These are phyloP conservation scores for Chaetomiaceae sp. DNA, from an alignment of 2,329 filamentous ascomycete species.

Conservation along the genomic window DNA sequence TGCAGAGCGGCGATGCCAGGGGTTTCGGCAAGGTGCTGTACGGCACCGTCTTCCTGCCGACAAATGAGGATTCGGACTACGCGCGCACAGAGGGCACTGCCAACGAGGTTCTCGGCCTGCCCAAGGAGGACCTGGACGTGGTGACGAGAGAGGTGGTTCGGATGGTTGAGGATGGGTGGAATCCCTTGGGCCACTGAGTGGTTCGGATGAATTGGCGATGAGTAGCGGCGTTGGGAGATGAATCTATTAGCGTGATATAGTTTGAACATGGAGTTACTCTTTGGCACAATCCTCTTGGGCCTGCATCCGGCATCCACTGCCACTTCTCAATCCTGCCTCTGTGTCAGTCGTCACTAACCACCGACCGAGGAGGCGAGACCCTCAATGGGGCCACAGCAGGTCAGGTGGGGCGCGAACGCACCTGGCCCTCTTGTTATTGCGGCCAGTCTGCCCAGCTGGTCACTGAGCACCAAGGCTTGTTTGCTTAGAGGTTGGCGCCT, in stretches of 20 bases:
- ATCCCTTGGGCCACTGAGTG: neutral
- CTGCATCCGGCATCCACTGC: too few relatives aligned
- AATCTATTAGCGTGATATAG: too few relatives aligned
- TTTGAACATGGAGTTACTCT: too few relatives aligned
- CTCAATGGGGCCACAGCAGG: too few relatives aligned
- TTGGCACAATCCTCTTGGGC: too few relatives aligned
- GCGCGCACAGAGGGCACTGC: slow-evolving; percentile 28
- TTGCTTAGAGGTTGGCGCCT: neutral
- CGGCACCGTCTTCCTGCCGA: slow-evolving; percentile 46
- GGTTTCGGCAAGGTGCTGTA: slow-evolving; percentile 42
- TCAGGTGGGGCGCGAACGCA: too few relatives aligned
- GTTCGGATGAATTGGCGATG: too few relatives aligned
- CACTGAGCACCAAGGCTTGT: too few relatives aligned
- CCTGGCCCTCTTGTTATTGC: neutral
- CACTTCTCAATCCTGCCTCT: too few relatives aligned
- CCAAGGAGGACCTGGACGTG: slow-evolving; percentile 53
- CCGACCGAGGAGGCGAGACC: too few relatives aligned
- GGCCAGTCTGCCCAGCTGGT: neutral
- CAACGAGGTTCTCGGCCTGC: slow-evolving; percentile 52
- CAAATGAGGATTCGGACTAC: slow-evolving; percentile 36
- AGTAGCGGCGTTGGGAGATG: too few relatives aligned
- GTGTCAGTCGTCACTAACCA: too few relatives aligned
- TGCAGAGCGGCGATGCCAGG: slow-evolving; percentile 36
- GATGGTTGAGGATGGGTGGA: slow-evolving; percentile 26
- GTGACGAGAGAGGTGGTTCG: slow-evolving; percentile 44